Percentiles rank a stretch among this genome's conserved stretches.
Evolutionary conservation across 352 stramenopile species (phyloP).

Genomic region (Pelagophyceae sp.): DNA sequence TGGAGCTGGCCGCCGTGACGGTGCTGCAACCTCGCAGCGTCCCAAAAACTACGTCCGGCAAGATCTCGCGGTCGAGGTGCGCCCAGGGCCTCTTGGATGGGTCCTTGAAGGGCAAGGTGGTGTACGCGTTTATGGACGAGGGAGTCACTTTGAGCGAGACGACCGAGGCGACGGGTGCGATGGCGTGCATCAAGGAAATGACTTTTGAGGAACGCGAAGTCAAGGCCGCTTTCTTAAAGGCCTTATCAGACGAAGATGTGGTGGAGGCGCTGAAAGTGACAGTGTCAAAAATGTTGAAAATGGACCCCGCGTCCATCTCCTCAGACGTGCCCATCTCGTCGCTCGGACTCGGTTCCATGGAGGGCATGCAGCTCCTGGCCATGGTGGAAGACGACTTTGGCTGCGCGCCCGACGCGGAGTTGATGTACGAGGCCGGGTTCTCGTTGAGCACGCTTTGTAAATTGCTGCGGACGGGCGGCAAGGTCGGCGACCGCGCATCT

Average conservation of each 20-base stretch:
- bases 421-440: not conserved
- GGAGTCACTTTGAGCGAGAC: not conserved
- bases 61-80: conserved; percentile 72
- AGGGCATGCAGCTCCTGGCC: conserved; percentile 8
- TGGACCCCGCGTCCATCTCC: not conserved
- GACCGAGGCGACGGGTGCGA: not conserved
- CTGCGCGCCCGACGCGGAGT: not conserved
- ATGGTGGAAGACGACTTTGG: not conserved
- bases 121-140: not conserved
- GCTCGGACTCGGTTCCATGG: conserved; percentile 10
- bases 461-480: not conserved
- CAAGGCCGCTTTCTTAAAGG: not conserved
- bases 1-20: conserved; percentile 74
- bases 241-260: not conserved
- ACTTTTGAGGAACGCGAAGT: not conserved
- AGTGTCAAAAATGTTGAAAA: not conserved
- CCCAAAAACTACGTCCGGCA: conserved; percentile 95
- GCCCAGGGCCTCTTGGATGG: not conserved
- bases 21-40: conserved; percentile 80
- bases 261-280: not conserved
- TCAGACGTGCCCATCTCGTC: not conserved
- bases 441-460: not conserved
- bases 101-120: not conserved
- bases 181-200: not conserved
- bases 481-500: not conserved